Evolutionary conservation across 2,329 filamentous ascomycete genomes (phyloP).

Genomic region (Sporothrix globosa): DNA sequence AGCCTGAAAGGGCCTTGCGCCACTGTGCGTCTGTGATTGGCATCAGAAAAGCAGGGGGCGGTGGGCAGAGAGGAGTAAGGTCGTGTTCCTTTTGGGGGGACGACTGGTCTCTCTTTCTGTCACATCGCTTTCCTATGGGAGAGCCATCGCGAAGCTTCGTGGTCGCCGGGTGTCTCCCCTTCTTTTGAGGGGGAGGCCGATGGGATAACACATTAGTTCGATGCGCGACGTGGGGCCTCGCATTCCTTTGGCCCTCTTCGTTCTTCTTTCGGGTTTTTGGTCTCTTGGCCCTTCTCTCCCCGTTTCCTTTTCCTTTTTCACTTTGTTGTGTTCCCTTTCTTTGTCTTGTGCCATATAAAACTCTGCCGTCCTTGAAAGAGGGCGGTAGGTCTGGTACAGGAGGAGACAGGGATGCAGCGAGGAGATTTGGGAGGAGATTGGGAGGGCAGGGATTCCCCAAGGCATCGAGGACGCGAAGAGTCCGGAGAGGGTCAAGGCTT

Average conservation of each 20-base stretch:
- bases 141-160: conserved; percentile 39
- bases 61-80: not conserved
- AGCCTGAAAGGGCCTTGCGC: conserved; percentile 38
- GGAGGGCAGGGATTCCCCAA: not conserved
- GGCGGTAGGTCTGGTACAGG: conserved; percentile 13
- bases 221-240: conserved; percentile 38
- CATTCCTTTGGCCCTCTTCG: not conserved
- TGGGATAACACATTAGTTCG: conserved; percentile 37
- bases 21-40: conserved; percentile 37
- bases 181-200: not conserved
- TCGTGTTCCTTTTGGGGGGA: not conserved
- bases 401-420: not conserved
- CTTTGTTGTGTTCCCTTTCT: not conserved
- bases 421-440: not conserved
- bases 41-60: conserved; percentile 38
- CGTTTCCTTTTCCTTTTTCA: not conserved
- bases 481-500: not conserved
- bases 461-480: not conserved
- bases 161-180: conserved; percentile 22
- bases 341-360: conserved; percentile 18
- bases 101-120: not conserved
- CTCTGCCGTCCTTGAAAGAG: conserved; percentile 20
- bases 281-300: not conserved
- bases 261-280: not conserved
- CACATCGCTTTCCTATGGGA: conserved; percentile 36